Evolutionary conservation across 1,284 basidiomycete species (phyloP), one percentile per base, ranked within the genome.

Genomic region (Mycosarcoma mackinlayi): DNA sequence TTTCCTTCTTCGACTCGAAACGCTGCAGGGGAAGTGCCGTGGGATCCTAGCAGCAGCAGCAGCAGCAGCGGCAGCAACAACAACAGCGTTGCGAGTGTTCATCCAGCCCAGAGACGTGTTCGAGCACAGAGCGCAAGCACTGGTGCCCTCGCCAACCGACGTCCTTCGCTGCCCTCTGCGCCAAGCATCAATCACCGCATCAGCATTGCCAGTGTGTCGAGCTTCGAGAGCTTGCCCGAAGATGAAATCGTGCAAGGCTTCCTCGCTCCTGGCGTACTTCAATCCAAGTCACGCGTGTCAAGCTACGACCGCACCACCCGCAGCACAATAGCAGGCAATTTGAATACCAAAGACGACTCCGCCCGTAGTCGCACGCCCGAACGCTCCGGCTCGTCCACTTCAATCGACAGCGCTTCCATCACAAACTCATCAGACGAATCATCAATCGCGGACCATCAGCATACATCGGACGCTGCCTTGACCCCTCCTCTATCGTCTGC

Each of bases 221-320:
- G 68, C 49, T 78, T 79, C 55, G 77, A 79, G 33, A 73, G 68
- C 19, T 46, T 79, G n/a, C 76, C 77, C 21, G 77, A 79, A 59
- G 77, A 69, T 35, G 70, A 76, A 35, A 63, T 57, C 6, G 64
- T 76, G 0, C 63, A 69, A 8, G 57, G 60, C 45, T 74, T 75
- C 33, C 54, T 56, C 16, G 59, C 58, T 6, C 59, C 62, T 7
- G 35, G 46, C 18, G 19, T 37, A 2, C 24, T 48, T 19, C 42
- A 46, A 21, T 37, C 61, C 37, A 61, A 59, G 25, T 57, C 65
- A 11, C 57, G 61, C 25, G 19, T 21, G 24, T 33, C 27, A 30
- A 65, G 62, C 57, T 65, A 70, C 57, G 67, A 70, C 16, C 56
- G 61, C 37, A 46, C 41, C 30, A 23, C 47, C 24, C 59, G 55